Evolutionary conservation across 371 early-diverging fungal genomes (phyloP).

Genomic region (Apophysomyces variabilis): DNA sequence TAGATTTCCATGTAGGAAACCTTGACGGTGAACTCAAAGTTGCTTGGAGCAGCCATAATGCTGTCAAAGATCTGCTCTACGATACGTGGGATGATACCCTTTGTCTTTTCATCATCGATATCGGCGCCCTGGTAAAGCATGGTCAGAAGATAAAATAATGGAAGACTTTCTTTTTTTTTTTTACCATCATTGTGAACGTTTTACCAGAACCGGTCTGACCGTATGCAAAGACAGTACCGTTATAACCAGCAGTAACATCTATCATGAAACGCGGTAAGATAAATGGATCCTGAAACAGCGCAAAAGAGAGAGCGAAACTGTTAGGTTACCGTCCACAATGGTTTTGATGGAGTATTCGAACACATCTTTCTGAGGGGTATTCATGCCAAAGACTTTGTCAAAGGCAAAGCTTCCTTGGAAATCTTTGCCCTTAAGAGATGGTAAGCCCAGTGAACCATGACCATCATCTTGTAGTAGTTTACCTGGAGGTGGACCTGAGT

Average conservation of each 20-base stretch:
- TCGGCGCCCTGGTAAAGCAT: constrained; percentile 86
- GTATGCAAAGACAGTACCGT: constrained; percentile 98
- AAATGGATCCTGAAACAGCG: not conserved
- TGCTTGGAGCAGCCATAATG: constrained; percentile 81
- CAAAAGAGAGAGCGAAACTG: not conserved
- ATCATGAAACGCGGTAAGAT: not conserved
- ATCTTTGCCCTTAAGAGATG: constrained; percentile 73
- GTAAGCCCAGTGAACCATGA: constrained; percentile 2
- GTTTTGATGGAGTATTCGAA: constrained; percentile 90
- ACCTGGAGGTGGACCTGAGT: constrained; percentile 77
- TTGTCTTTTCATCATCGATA: constrained; percentile 85
- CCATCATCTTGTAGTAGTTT: constrained; percentile 1
- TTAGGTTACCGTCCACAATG: constrained; percentile 82
- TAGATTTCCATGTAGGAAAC: constrained; percentile 98
- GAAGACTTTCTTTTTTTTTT: not conserved
- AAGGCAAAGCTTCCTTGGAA: constrained; percentile 86
- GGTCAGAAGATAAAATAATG: constrained; percentile 39
- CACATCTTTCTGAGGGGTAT: constrained; percentile 79
- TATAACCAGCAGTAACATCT: constrained; percentile 81
- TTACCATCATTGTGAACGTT: constrained; percentile 98
- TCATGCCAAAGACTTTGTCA: constrained; percentile 88
- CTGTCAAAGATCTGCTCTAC: constrained; percentile 88
- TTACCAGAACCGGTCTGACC: constrained; percentile 98
- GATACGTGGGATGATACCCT: constrained; percentile 93
- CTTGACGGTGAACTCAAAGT: constrained; percentile 90